phyloP scores from a whole-genome alignment of 768 basidiomycete species.

The Macrocybe gigantea region DNA sequence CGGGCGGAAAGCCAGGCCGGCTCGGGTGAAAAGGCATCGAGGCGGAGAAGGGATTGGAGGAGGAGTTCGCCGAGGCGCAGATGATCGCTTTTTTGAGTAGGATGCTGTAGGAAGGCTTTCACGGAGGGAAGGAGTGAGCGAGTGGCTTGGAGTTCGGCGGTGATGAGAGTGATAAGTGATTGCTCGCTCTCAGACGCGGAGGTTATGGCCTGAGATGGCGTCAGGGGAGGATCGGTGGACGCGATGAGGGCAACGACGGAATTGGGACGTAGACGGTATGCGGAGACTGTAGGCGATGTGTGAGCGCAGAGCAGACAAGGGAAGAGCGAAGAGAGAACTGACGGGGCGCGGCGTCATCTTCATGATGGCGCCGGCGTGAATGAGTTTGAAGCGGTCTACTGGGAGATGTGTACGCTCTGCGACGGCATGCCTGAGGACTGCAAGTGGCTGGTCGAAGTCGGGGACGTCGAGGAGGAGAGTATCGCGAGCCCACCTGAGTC shows the following conservation, averaged over 20 bases:
- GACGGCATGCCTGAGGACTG: conserved; percentile 26
- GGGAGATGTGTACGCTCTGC: conserved; percentile 69
- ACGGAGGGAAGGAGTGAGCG: conserved; percentile 52
- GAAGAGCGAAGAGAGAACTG: conserved; percentile 16
- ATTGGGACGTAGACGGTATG: conserved; percentile 66
- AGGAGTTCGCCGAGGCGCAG: conserved; percentile 74
- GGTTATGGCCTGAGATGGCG: conserved; percentile 17
- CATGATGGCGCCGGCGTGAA: conserved; percentile 88
- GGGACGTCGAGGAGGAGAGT: background rate
- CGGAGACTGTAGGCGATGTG: conserved; percentile 46
- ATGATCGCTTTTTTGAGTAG: conserved; percentile 31
- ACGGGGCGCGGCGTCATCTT: conserved; percentile 70
- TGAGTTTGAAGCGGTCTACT: conserved; percentile 69
- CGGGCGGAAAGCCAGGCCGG: conserved; percentile 75
- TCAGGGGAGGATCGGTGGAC: conserved; percentile 24
- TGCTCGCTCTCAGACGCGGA: conserved; percentile 38
- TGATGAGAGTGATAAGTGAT: conserved; percentile 47
- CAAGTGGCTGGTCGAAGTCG: conserved; percentile 4
- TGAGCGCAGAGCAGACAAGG: conserved; percentile 7
- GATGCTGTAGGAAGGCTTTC: conserved; percentile 42
- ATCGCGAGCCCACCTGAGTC: conserved; percentile 21
- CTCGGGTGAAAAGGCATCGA: conserved; percentile 78
- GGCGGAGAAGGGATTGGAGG: conserved; percentile 78
- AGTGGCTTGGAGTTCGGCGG: conserved; percentile 46
- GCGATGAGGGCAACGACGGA: conserved; percentile 70